phyloP scores from a whole-genome alignment of 192 early-diverging fungal species.

The Neocallimastix lanati region DNA sequence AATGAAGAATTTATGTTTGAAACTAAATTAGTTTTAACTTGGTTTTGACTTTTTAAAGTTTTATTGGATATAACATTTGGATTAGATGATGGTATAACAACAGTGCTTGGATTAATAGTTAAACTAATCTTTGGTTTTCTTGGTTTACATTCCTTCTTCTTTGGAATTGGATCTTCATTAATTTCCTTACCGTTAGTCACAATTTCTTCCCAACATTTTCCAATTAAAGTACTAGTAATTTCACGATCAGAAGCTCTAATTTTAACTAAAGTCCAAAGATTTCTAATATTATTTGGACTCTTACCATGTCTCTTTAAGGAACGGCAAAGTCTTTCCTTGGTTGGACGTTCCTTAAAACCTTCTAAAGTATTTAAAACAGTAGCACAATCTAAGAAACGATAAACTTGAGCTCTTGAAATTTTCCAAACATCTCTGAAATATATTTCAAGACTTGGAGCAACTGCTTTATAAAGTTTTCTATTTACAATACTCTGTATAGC shows the following conservation, averaged over 20 bases:
- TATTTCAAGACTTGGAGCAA: background rate
- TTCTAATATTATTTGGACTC: constrained; percentile 13
- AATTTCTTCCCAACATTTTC: background rate
- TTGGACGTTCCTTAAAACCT: constrained; percentile 17
- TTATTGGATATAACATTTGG: background rate
- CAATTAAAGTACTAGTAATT: background rate
- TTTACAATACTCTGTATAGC: background rate
- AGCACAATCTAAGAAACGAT: constrained; percentile 29
- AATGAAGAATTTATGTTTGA: background rate
- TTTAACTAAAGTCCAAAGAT: constrained; percentile 16
- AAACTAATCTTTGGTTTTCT: background rate
- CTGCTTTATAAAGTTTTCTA: background rate
- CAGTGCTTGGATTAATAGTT: background rate
- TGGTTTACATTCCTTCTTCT: background rate
- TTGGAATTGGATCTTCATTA: background rate
- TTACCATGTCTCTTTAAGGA: constrained; percentile 24
- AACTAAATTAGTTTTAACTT: background rate
- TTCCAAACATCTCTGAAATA: background rate
- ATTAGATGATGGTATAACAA: background rate
- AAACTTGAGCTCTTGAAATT: constrained; percentile 6
- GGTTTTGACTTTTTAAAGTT: no score
- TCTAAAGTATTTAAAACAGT: constrained; percentile 20
- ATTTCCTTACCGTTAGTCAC: background rate
- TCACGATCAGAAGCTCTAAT: background rate
- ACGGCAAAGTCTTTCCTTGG: constrained; percentile 27